A percentile compares a stretch with the other conserved stretches of the same genome.
Evolutionary conservation across 1,139 yeast genomes (phyloP).

Genomic region (Oligophagozyma castellii): DNA sequence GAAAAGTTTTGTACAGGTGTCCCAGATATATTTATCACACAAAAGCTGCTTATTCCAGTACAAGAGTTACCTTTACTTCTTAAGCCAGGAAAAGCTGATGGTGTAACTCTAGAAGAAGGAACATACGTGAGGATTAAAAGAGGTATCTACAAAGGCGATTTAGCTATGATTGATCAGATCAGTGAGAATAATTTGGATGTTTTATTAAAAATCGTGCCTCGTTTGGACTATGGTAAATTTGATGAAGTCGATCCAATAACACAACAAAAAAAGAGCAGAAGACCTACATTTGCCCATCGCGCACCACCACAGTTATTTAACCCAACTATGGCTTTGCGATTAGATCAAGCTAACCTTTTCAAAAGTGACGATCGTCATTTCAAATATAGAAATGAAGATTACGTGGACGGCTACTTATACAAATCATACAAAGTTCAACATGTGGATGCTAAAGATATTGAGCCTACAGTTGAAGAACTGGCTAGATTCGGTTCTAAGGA

Average conservation of each 20-base stretch:
- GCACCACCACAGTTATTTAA: constrained; percentile 81
- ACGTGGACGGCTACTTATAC: constrained; percentile 71
- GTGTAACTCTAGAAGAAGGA: constrained; percentile 81
- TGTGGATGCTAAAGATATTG: constrained; percentile 70
- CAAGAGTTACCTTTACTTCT: constrained; percentile 89
- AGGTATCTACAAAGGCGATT: constrained; percentile 85
- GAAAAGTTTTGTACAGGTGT: constrained; percentile 79
- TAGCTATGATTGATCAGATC: constrained; percentile 84
- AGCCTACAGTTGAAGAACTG: constrained; percentile 80
- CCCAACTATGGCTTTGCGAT: constrained; percentile 56
- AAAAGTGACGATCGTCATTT: constrained; percentile 66
- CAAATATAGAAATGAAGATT: constrained; percentile 76
- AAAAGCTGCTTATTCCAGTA: constrained; percentile 84
- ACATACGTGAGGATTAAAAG: constrained; percentile 81
- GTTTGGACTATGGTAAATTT: constrained; percentile 75
- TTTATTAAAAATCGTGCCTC: constrained; percentile 79
- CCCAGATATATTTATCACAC: constrained; percentile 60
- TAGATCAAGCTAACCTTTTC: constrained; percentile 44
- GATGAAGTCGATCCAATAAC: constrained; percentile 42
- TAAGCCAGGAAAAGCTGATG: constrained; percentile 81
- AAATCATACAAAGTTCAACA: constrained; percentile 79
- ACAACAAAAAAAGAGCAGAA: constrained; percentile 35
- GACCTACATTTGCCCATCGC: constrained; percentile 41
- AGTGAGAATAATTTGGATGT: constrained; percentile 94
- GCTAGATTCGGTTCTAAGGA: constrained; percentile 62